Evolutionary conservation across 306 rosid genomes (phyloP).

Genomic region (Cucumis hystrix): DNA sequence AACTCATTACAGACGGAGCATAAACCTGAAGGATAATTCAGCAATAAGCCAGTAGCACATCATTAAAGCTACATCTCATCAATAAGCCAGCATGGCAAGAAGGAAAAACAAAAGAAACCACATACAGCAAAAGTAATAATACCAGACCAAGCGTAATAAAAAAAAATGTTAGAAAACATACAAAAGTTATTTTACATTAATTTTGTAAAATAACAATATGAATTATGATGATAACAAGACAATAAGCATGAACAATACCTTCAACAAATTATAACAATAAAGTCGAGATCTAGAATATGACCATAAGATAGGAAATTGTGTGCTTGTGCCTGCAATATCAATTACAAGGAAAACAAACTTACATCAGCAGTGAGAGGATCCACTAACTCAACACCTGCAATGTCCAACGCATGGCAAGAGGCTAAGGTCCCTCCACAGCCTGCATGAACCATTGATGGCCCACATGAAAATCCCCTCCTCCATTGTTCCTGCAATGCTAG

Average conservation of each 20-base stretch:
- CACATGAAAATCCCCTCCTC: slow-evolving; percentile 95
- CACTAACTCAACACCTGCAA: slow-evolving; percentile 94
- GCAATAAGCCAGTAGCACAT: neutral
- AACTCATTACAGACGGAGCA: slow-evolving; percentile 67
- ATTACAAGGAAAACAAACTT: slow-evolving; percentile 21
- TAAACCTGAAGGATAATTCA: slow-evolving; percentile 52
- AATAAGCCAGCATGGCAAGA: neutral
- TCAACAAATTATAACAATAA: neutral
- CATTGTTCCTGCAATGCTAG: slow-evolving; percentile 96
- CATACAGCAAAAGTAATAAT: neutral
- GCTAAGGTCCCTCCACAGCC: slow-evolving; percentile 98
- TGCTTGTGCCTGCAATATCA: neutral
- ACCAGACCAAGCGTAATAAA: neutral
- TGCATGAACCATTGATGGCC: slow-evolving; percentile 94
- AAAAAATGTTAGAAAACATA: neutral
- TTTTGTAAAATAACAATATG: neutral
- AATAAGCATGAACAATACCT: slow-evolving; percentile 2
- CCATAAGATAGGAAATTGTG: neutral
- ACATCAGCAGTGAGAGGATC: slow-evolving; percentile 96
- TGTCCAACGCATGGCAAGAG: slow-evolving; percentile 92
- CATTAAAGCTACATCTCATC: neutral
- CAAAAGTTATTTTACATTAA: neutral
- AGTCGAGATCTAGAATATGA: neutral
- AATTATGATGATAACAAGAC: slow-evolving; percentile 5
- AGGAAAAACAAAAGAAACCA: neutral